phyloP scores from a whole-genome alignment of 1,139 yeast genomes.

The Kodamaea plutei region DNA sequence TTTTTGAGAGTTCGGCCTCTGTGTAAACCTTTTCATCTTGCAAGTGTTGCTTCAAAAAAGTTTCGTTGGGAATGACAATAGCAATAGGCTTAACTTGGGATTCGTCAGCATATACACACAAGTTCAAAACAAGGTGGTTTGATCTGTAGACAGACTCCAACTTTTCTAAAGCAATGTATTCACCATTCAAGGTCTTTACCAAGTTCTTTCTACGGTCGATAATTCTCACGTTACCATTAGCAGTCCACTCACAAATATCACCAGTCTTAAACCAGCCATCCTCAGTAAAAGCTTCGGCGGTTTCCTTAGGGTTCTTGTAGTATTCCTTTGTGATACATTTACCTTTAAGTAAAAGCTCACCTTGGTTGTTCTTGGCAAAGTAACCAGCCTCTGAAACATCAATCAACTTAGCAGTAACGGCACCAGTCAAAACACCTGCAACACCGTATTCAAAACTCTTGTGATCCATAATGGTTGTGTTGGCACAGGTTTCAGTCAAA shows the following conservation, averaged over 20 bases:
- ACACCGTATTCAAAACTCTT: constrained; percentile 64
- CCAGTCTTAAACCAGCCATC: constrained; percentile 95
- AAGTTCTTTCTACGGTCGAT: constrained; percentile 96
- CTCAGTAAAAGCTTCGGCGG: constrained; percentile 73
- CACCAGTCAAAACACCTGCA: constrained; percentile 79
- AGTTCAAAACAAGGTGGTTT: constrained; percentile 66
- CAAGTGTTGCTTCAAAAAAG: constrained; percentile 52
- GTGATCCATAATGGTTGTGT: constrained; percentile 68
- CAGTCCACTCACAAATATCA: constrained; percentile 93
- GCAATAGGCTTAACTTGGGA: constrained; percentile 87
- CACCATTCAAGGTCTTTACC: constrained; percentile 95
- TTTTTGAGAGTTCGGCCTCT: constrained; percentile 47
- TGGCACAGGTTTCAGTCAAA: constrained; percentile 93
- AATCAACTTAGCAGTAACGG: constrained; percentile 82
- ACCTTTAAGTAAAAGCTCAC: constrained; percentile 85
- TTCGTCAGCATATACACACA: constrained; percentile 92
- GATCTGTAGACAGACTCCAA: constrained; percentile 85
- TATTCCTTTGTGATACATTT: constrained; percentile 70
- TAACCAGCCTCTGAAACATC: constrained; percentile 94
- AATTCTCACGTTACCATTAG: constrained; percentile 71
- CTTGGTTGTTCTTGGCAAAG: constrained; percentile 85
- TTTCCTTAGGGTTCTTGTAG: constrained; percentile 80
- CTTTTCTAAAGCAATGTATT: constrained; percentile 94
- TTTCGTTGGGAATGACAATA: constrained; percentile 78
- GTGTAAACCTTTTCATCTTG: constrained; percentile 50